Conservation (phyloP, 805 yeast genomes). For the Jamesozyma spencerorum region DNA sequence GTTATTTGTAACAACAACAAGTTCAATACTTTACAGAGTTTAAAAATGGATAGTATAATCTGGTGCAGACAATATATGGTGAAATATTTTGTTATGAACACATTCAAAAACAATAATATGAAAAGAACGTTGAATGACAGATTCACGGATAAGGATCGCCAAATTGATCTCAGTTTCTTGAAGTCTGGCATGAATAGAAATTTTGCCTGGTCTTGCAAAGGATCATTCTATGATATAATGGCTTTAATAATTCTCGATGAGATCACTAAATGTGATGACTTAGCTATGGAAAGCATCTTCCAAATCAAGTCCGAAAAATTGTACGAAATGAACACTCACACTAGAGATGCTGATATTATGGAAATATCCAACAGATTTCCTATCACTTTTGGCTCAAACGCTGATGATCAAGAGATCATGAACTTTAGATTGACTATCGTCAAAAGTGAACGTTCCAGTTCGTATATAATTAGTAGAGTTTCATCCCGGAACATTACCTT, state of each 20-base stretch:
- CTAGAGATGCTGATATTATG: slow-evolving; percentile 13
- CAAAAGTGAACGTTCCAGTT: slow-evolving; percentile 13
- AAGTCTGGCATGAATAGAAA: slow-evolving; percentile 27
- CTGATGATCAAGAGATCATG: slow-evolving; percentile 7
- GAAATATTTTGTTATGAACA: slow-evolving; percentile 15
- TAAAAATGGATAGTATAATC: slow-evolving; percentile 21
- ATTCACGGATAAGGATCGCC: slow-evolving; percentile 2
- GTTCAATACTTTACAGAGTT: slow-evolving; percentile 4
- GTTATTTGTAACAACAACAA: slow-evolving; percentile 5
- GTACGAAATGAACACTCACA: slow-evolving; percentile 1
- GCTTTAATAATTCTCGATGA: slow-evolving; percentile 20
- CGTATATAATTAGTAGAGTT: slow-evolving; percentile 11
- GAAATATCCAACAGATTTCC: slow-evolving; percentile 17
- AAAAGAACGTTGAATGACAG: background rate
- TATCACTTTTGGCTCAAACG: slow-evolving; percentile 11
- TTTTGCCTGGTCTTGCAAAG: slow-evolving; percentile 26
- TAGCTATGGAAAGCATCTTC: slow-evolving; percentile 18
- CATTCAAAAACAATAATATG: slow-evolving; percentile 4
- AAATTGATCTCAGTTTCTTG: slow-evolving; percentile 15
- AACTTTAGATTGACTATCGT: slow-evolving; percentile 16
- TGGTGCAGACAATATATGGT: slow-evolving; percentile 29
- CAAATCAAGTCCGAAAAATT: slow-evolving; percentile 15
- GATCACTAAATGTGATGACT: slow-evolving; percentile 16
- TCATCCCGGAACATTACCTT: slow-evolving; percentile 11
- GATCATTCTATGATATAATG: slow-evolving; percentile 18